Base-by-base conservation (phyloP, 441 rosid genomes). In the Daphne laureola region DNA sequence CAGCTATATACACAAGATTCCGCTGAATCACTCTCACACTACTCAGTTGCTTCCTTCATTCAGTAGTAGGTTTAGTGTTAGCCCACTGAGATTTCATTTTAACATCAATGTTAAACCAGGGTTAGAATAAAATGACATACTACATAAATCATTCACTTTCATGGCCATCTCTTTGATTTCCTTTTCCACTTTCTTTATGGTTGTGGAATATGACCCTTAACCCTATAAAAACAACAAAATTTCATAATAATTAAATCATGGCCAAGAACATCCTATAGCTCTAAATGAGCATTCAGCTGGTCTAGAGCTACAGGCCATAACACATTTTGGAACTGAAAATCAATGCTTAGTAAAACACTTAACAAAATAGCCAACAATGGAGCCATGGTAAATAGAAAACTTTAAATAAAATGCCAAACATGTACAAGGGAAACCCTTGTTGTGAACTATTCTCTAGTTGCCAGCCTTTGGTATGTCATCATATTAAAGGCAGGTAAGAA, bases 371-470 rank as follows among this genome's bases (percentile, higher is more conserved):
- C n/a, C n/a, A n/a, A n/a, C n/a, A n/a, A n/a, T n/a, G n/a, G n/a
- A n/a, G n/a, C n/a, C n/a, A n/a, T n/a, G n/a, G n/a, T n/a, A n/a
- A n/a, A n/a, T n/a, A n/a, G n/a, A n/a, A n/a, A n/a, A n/a, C n/a
- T n/a, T n/a, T n/a, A n/a, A n/a, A n/a, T n/a, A n/a, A n/a, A n/a
- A n/a, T n/a, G n/a, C n/a, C n/a, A n/a, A n/a, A n/a, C n/a, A n/a
- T n/a, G n/a, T n/a, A n/a, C n/a, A n/a, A n/a, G n/a, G 0, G 97
- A 92, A 69, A 92, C 96, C 51, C 97, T 78, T 54, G 98, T 94
- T 13, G 97, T 86, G 73, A 92, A 92, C 98, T 97, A 92, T 66
- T 89, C 96, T 16, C 94, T 96, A 49, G 79, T 77, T 8, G 96
- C 96, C 59, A 92, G 63, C 61, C 98, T 83, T 97, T 86, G 74